A percentile compares a stretch with the other conserved stretches of the same genome.
These are phyloP conservation scores for Paramecium pentaurelia DNA, from an alignment of 73 alveolate genomes.

Conservation along the genomic window DNA sequence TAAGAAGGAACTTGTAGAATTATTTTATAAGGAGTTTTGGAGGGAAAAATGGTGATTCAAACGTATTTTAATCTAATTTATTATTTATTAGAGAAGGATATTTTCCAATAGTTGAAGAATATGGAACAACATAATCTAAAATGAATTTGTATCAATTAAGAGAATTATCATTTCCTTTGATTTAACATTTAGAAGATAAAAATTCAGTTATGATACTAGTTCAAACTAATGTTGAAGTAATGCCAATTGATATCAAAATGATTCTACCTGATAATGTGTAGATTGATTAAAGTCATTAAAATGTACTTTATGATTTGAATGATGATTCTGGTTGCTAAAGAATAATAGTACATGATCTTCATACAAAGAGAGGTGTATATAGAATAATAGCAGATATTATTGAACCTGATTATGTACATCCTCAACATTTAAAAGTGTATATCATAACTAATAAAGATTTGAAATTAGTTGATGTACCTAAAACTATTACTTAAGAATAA, in stretches of 20 bases:
- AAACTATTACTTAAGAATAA: background rate
- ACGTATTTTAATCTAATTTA: background rate
- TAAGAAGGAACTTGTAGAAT: slow-evolving; percentile 41
- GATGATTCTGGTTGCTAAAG: slow-evolving; percentile 37
- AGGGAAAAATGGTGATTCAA: slow-evolving; percentile 15
- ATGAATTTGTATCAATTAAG: slow-evolving; percentile 24
- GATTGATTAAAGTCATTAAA: background rate
- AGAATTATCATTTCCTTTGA: slow-evolving; percentile 33
- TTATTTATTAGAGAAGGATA: background rate
- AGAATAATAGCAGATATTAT: slow-evolving; percentile 39
- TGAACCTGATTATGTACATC: slow-evolving; percentile 50
- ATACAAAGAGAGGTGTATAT: background rate
- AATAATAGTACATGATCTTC: background rate
- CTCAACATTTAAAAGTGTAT: background rate
- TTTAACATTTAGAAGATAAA: background rate
- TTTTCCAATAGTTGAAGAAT: slow-evolving; percentile 36
- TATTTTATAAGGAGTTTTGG: background rate
- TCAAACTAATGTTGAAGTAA: slow-evolving; percentile 25
- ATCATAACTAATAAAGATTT: slow-evolving; percentile 14
- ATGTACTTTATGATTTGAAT: slow-evolving; percentile 5
- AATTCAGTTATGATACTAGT: background rate
- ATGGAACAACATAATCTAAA: slow-evolving; percentile 20
- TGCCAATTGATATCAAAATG: slow-evolving; percentile 22
- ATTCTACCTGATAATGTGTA: slow-evolving; percentile 25
- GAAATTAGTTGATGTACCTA: slow-evolving; percentile 41